Conservation (phyloP, 2,329 filamentous ascomycete species). For the Colletotrichum sp. region DNA sequence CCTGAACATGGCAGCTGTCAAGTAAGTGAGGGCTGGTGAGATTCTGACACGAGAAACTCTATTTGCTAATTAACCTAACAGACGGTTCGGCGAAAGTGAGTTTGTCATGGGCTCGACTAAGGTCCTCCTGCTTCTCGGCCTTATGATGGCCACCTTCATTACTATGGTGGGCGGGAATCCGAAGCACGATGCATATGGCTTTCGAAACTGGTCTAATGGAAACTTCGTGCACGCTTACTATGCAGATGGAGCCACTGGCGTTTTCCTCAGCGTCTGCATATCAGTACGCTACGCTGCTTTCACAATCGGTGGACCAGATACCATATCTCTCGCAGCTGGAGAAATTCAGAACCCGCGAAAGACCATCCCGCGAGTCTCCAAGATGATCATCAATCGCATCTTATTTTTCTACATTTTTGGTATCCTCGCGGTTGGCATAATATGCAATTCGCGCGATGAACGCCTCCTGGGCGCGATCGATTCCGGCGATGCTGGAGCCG, state of each 20-base stretch:
- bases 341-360: constrained; percentile 70
- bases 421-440: constrained; percentile 62
- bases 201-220: constrained; percentile 55
- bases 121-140: constrained; percentile 54
- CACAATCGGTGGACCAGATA: constrained; percentile 71
- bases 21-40: constrained; percentile 24
- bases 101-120: constrained; percentile 63
- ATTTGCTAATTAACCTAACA: background rate
- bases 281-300: constrained; percentile 71
- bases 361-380: constrained; percentile 72
- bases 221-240: constrained; percentile 38
- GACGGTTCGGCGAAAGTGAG: constrained; percentile 44
- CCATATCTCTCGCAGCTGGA: constrained; percentile 59
- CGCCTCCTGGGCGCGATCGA: constrained; percentile 59
- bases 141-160: constrained; percentile 69
- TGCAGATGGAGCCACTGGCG: constrained; percentile 55
- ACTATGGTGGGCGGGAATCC: constrained; percentile 74
- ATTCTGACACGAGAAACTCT: background rate
- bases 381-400: constrained; percentile 75
- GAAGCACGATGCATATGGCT: constrained; percentile 64
- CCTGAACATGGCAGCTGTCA: constrained; percentile 52
- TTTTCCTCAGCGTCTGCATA: constrained; percentile 62
- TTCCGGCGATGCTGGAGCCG: constrained; percentile 49
- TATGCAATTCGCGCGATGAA: constrained; percentile 62
- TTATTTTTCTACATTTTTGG: constrained; percentile 74